A percentile compares a stretch with the other conserved stretches of the same genome.
Evolutionary conservation across 176 grass and related monocot species (phyloP).

Genomic region (Aechmea fasciata): DNA sequence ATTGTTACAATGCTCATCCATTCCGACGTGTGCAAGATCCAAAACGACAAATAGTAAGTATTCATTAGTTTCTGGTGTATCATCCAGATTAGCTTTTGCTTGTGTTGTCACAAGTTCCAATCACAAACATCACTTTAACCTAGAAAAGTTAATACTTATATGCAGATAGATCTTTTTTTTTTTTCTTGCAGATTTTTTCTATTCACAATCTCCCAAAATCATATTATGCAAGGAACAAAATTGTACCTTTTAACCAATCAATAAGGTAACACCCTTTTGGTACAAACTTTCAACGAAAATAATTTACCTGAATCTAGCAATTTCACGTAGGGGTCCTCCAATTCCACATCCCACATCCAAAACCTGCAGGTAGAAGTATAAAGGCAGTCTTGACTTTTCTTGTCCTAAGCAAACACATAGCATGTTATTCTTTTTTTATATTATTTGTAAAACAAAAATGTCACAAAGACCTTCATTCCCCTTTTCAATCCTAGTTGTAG

Average conservation of each 20-base stretch:
- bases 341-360: constrained; percentile 96
- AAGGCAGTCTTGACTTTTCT: neutral
- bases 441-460: neutral
- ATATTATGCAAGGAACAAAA: neutral
- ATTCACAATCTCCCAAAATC: neutral
- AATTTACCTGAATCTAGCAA: constrained; percentile 85
- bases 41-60: too few relatives aligned
- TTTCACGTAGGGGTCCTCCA: constrained; percentile 85
- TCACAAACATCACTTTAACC: too few relatives aligned
- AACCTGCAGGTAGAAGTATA: constrained; percentile 37
- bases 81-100: too few relatives aligned
- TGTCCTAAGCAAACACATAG: neutral
- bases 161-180: too few relatives aligned
- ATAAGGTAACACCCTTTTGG: neutral
- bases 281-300: constrained; percentile 8
- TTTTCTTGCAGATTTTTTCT: too few relatives aligned
- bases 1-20: too few relatives aligned
- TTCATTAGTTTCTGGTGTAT: too few relatives aligned
- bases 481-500: constrained; percentile 77
- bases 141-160: too few relatives aligned
- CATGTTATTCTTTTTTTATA: neutral
- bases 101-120: too few relatives aligned
- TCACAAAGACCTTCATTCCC: constrained; percentile 73
- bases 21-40: too few relatives aligned
- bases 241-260: neutral